Base-by-base conservation (phyloP, 2,329 filamentous ascomycete genomes). In the Ceratocystis eucalypticola region DNA sequence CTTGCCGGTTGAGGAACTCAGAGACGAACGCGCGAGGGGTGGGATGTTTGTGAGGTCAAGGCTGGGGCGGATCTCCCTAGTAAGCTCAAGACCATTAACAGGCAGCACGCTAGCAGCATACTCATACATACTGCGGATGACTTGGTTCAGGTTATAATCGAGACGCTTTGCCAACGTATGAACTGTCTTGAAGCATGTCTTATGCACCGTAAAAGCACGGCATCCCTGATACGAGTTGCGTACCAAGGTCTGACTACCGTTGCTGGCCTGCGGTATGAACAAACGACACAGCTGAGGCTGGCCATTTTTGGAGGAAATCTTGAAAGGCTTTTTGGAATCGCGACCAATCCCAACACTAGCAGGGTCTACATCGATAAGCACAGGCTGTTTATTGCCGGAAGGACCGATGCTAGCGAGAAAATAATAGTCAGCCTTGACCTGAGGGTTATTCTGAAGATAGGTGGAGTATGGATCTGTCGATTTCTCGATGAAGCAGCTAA, bases 161-260 rank as follows among this genome's bases (percentile, higher is more conserved):
- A 63, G 25, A 2, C 25, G 44, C 22, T 63, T 48, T 4, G 61
- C 28, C 44, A 63, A 22, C 5, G 44, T 48, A 45, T 48, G 10
- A 25, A 63, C 41, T 5, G 61, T 50, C 7, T 63, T 48, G 20
- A 63, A 48, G 22, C 61, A 63, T n/a, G 61, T 63, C 44, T 63
- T 63, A 17, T 63, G 41, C 12, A 48, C 61, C 8, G 61, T 63
- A 17, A 48, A 63, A 7, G 44, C 41, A 12, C 61, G 41, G 4
- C 17, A 59, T 7, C 28, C 53, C 2, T 59, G 53, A 2, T 17
- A 33, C 3, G 8, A 12, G 53, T 59, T 59, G 17, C 53, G 7
- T 15, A 59, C 3, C 2, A 59, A 17, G 53, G 53, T 59, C 28
- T 59, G 53, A 15, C 53, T 33, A 7, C 53, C 28, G 12, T 59